phyloP scores from a whole-genome alignment of 1,284 basidiomycete species.

The Ganoderma multipileum region DNA sequence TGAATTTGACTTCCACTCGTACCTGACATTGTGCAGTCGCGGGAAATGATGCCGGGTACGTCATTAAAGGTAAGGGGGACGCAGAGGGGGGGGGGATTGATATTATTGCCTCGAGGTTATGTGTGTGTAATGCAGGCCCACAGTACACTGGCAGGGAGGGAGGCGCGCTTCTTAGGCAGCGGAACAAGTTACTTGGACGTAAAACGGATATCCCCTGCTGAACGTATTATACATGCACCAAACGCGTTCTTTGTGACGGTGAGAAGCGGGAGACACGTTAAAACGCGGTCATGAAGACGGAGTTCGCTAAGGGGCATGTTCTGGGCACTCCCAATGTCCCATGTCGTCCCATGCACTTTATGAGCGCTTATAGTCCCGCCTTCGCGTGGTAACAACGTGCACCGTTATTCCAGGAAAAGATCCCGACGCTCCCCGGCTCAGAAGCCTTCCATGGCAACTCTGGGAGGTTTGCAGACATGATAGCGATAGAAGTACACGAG shows the following conservation, averaged over 20 bases:
- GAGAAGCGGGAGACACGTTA: not conserved
- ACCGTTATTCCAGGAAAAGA: not conserved
- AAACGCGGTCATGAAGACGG: not conserved
- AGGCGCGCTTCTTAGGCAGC: no score
- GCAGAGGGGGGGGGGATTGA: no score
- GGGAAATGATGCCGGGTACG: no score
- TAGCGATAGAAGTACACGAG: not conserved
- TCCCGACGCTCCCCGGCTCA: not conserved
- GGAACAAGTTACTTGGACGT: not conserved
- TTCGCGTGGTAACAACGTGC: conserved; percentile 2
- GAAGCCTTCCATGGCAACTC: not conserved
- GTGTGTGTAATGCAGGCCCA: no score
- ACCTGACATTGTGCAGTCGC: no score
- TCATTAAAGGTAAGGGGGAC: no score
- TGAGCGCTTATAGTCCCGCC: not conserved
- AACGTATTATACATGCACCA: not conserved
- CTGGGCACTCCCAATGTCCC: not conserved
- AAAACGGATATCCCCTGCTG: not conserved
- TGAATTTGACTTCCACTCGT: no score
- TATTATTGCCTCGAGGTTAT: no score
- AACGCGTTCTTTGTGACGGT: not conserved
- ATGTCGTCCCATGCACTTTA: conserved; percentile 11
- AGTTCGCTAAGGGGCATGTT: not conserved
- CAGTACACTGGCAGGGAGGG: no score
- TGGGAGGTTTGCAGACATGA: no score